Base-by-base conservation (phyloP, 176 grass and related monocot genomes). In the Puya raimondii region DNA sequence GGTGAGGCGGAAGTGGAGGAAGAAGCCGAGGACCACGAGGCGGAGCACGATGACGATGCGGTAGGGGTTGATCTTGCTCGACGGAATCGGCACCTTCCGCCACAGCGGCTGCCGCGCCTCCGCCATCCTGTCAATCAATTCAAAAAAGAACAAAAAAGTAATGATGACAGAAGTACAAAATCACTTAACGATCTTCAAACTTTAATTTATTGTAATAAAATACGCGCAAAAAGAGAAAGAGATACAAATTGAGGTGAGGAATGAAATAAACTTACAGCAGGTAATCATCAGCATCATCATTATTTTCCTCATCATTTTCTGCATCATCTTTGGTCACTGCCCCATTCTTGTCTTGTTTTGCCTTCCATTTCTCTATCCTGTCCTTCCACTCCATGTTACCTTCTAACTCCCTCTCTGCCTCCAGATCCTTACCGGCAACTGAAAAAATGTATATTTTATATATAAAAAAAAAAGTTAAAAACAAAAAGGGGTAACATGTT, bases 321-420 rank as follows among this genome's bases (percentile, higher is more conserved):
- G 65, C 80, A 79, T 83, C 72, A 68, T 78, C 81, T 80, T 83
- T 81, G 71, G 89, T 81, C 64, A 92, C 75, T 79, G 81, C 75
- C 3, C 86, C 93, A 72, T 76, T 10, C 89, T 87, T 97, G 65
- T 97, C 89, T 73, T 97, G 93, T 74, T 70, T 97, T 10, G 74
- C 70, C 74, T 92, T 97, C 89, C 89, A 97, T 79, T 97, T 92
- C 69, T 97, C 93, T 67, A 97, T 89, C 77, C 93, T 76, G 16
- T 97, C 89, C 84, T 97, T 92, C 93, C 93, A 97, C 72, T 97
- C 93, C 86, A 96, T 82, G 81, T 87, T 80, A 4, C 86, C 92
- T 78, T 96, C 92, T 81, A 87, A 76, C 65, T 96, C 92, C 70
- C 92, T 64, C 79, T 97, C 93, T 12, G 82, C 72, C 67, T 97